phyloP scores from a whole-genome alignment of 306 rosid genomes.

The Cyclanthera cordifolia region DNA sequence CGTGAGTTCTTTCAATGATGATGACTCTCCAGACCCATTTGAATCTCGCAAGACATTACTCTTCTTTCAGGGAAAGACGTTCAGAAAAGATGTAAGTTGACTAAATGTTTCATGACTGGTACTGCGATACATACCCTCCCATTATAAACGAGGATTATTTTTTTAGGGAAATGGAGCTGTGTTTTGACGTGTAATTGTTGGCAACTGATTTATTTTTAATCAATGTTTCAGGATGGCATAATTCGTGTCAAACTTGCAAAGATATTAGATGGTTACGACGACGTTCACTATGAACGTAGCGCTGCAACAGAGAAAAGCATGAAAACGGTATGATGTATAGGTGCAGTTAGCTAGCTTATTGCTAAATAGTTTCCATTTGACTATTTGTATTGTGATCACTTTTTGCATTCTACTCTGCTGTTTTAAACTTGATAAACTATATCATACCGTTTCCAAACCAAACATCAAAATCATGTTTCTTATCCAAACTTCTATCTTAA shows the following conservation, averaged over 20 bases:
- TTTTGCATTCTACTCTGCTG: not conserved
- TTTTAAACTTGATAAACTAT: not conserved
- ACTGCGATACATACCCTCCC: constrained; percentile 1
- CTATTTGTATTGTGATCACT: not conserved
- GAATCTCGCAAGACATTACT: constrained; percentile 65
- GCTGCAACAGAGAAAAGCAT: constrained; percentile 72
- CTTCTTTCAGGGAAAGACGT: constrained; percentile 79
- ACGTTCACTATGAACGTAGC: constrained; percentile 81
- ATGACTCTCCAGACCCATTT: constrained; percentile 58
- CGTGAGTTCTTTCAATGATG: constrained; percentile 67
- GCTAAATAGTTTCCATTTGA: not conserved
- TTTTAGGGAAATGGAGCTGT: not conserved
- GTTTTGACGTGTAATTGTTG: constrained; percentile 12
- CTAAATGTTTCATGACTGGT: constrained; percentile 3
- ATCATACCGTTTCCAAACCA: not conserved
- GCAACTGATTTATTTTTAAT: not conserved
- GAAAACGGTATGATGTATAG: constrained; percentile 49
- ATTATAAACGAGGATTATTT: not conserved
- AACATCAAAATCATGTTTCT: not conserved
- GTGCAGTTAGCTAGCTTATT: not conserved
- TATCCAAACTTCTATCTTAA: not conserved
- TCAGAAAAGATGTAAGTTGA: constrained; percentile 71
- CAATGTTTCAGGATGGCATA: constrained; percentile 72
- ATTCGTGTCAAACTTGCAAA: constrained; percentile 73
- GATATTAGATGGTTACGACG: constrained; percentile 53